Evolutionary conservation across 2,329 filamentous ascomycete species (phyloP), one percentile per base, ranked within the genome.

Genomic region (Pseudogymnoascus sp.): DNA sequence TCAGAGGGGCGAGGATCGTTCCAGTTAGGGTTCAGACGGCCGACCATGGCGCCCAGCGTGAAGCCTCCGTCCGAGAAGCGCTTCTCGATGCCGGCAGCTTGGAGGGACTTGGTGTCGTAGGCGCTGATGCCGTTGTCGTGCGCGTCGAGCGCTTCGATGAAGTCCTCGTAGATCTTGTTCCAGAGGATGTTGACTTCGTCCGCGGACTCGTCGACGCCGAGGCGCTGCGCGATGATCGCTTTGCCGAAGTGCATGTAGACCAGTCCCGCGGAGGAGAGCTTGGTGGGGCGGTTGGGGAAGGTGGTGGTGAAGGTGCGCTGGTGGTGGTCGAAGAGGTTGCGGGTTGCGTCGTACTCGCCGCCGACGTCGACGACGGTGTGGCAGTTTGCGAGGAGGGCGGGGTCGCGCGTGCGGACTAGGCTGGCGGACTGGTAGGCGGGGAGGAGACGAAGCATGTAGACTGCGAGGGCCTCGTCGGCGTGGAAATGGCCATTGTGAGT

Each of bases 401-500:
- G 86, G 75, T 99, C 92, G 71, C 94, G 89, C 58, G 92, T 96
- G 69, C 94, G 92, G 59, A 96, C 80, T 45, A 99, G 87, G 45
- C 81, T 74, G 27, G 91, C 87, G 68, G 82, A 77, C 62, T 81
- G 75, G 80, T 97, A 99, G 63, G 87, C 78, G 21, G 94, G 93
- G 15, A 97, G 88, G 62, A 89, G 84, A 67, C 92, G 91, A 69
- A 99, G 89, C 81, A 99, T 91, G 80, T 96, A 92, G 67, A 99
- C 92, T 63, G 94, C 94, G 45, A 99, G 86, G 64, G 94, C 93
- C 79, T 99, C 94, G 76, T 99, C 94, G 74, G 94, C 94, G 79
- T 99, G 94, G 83, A 99, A 99, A 80, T 97, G 92, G 69, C 94
- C 94, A 78, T 88, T 97, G 83, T 99, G 94, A 31, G 94, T 99